These are phyloP conservation scores for Plenodomus lindquistii DNA, from an alignment of 2,329 filamentous ascomycete species.

Conservation along the genomic window DNA sequence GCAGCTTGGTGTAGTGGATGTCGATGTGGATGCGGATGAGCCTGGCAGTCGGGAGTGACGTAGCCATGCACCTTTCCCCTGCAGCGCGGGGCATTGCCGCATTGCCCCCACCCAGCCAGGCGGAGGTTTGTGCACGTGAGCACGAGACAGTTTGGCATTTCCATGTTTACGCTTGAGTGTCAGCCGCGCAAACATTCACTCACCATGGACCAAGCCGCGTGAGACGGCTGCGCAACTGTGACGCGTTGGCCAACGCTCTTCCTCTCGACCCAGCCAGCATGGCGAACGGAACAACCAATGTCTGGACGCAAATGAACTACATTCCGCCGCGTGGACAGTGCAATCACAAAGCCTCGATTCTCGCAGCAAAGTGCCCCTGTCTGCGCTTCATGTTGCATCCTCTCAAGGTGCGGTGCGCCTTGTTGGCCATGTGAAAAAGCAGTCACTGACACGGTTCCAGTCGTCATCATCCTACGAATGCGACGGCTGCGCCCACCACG, in stretches of 20 bases:
- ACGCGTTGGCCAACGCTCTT: background rate
- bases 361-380: conserved; percentile 55
- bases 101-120: too few species aligned
- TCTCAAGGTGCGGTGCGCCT: conserved; percentile 49
- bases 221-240: background rate
- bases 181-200: background rate
- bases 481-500: conserved; percentile 60
- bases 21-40: background rate
- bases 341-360: conserved; percentile 53
- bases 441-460: conserved; percentile 19
- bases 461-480: conserved; percentile 58
- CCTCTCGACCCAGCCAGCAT: conserved; percentile 5
- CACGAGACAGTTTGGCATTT: conserved; percentile 24
- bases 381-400: conserved; percentile 62
- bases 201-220: background rate
- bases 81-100: background rate
- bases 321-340: conserved; percentile 55
- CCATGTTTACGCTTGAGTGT: background rate
- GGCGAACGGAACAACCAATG: conserved; percentile 39
- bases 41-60: conserved; percentile 2
- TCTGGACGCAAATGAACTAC: conserved; percentile 58
- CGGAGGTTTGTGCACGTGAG: conserved; percentile 21
- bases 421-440: background rate
- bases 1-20: background rate
- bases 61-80: background rate